phyloP scores from a whole-genome alignment of 306 rosid genomes.

The Quercus wislizeni region DNA sequence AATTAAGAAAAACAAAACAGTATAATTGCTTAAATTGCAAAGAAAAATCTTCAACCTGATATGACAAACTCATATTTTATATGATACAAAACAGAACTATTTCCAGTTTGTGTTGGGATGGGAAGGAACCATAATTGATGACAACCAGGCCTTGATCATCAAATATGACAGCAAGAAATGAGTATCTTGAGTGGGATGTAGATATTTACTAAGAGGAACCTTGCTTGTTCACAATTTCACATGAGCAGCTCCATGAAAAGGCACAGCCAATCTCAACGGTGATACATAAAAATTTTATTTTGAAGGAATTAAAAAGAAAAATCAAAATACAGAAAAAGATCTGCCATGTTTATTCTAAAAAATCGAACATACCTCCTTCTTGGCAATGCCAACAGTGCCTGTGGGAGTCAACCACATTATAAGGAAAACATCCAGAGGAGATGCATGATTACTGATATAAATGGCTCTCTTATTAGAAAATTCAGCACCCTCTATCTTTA shows the following conservation, averaged over 20 bases:
- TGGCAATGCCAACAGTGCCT: slow-evolving; percentile 65
- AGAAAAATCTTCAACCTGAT: background rate
- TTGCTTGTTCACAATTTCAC: background rate
- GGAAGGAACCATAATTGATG: background rate
- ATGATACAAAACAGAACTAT: background rate
- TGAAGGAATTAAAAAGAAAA: background rate
- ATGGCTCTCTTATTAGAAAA: slow-evolving; percentile 47
- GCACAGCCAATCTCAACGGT: background rate
- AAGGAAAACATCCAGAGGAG: slow-evolving; percentile 58
- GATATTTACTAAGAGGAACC: background rate
- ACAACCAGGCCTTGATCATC: background rate
- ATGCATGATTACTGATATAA: slow-evolving; percentile 66
- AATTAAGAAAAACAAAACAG: background rate
- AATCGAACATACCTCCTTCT: slow-evolving; percentile 50
- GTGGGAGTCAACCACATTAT: slow-evolving; percentile 64
- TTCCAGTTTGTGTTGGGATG: background rate
- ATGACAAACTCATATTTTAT: background rate
- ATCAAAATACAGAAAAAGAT: background rate
- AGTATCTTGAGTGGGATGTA: background rate
- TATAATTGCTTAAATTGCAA: background rate
- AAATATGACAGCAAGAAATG: background rate
- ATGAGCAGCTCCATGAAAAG: background rate
- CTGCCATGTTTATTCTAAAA: background rate
- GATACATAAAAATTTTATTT: background rate
- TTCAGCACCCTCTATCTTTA: slow-evolving; percentile 57